Evolutionary conservation across 805 yeast genomes (phyloP).

Genomic region (Sungouiella thailandica): DNA sequence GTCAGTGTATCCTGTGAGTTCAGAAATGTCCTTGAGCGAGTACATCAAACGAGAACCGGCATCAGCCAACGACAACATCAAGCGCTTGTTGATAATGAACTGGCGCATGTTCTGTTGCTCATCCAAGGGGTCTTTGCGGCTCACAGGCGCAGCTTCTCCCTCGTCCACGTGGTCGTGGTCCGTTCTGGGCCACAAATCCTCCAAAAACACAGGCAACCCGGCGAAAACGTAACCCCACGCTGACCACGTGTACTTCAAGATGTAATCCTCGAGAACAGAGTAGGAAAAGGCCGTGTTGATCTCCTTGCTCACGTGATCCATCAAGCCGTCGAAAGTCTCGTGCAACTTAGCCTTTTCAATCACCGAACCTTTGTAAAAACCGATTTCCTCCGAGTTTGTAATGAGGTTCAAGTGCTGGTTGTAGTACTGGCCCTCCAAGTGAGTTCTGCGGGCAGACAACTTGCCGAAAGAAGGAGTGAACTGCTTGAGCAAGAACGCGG

Average conservation of each 20-base stretch:
- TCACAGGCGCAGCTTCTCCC: slow-evolving; percentile 14
- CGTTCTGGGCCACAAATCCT: slow-evolving; percentile 36
- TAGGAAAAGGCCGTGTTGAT: slow-evolving; percentile 61
- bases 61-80: slow-evolving; percentile 87
- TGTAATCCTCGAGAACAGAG: slow-evolving; percentile 75
- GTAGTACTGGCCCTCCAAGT: slow-evolving; percentile 83
- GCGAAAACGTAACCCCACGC: slow-evolving; percentile 92
- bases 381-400: slow-evolving; percentile 88
- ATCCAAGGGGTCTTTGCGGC: slow-evolving; percentile 14
- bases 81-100: slow-evolving; percentile 83
- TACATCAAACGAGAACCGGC: slow-evolving; percentile 94
- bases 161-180: slow-evolving; percentile 16
- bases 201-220: slow-evolving; percentile 79
- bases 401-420: slow-evolving; percentile 81
- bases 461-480: slow-evolving; percentile 84
- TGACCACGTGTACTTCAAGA: slow-evolving; percentile 89
- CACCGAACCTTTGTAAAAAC: slow-evolving; percentile 84
- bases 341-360: slow-evolving; percentile 68
- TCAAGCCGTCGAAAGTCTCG: slow-evolving; percentile 52
- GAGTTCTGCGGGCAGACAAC: slow-evolving; percentile 65
- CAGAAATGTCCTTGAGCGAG: slow-evolving; percentile 88
- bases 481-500: slow-evolving; percentile 68
- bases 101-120: slow-evolving; percentile 72
- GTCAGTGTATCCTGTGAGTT: slow-evolving; percentile 85
- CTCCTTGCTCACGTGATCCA: slow-evolving; percentile 48